These are phyloP conservation scores for Talaromyces sp. DNA, from an alignment of 2,329 filamentous ascomycete species.

Conservation along the genomic window DNA sequence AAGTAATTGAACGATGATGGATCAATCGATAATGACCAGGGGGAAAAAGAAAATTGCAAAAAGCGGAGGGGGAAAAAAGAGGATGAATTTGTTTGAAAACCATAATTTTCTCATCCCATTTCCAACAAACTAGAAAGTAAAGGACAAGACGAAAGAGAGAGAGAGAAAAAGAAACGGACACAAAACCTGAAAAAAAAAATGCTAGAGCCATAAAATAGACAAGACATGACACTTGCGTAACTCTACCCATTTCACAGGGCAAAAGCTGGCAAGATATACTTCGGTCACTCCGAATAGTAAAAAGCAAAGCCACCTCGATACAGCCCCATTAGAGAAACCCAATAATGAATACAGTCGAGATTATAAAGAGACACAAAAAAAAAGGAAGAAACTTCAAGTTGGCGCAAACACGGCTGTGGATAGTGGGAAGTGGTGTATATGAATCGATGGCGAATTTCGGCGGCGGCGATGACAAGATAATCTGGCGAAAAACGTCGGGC, in stretches of 20 bases:
- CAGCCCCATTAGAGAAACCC: neutral
- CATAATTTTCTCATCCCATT: neutral
- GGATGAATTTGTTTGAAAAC: neutral
- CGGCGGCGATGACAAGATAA: neutral
- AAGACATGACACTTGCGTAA: neutral
- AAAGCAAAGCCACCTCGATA: neutral
- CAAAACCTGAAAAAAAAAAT: conserved; percentile 4
- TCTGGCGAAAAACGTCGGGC: neutral
- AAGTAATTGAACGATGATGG: neutral
- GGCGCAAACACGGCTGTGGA: neutral
- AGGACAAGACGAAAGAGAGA: conserved; percentile 10
- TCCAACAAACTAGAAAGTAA: neutral
- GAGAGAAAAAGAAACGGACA: conserved; percentile 14
- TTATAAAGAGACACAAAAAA: neutral
- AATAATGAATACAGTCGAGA: neutral
- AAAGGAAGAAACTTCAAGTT: neutral
- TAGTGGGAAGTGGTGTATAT: neutral
- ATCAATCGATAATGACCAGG: neutral
- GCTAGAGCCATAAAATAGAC: conserved; percentile 8
- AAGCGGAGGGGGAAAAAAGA: neutral
- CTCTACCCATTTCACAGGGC: neutral
- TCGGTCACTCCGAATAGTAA: neutral
- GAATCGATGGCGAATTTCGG: neutral
- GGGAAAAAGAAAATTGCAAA: neutral
- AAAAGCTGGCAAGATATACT: neutral